Evolutionary conservation across 371 early-diverging fungal species (phyloP).

Genomic region (Capillidium heterosporum): DNA sequence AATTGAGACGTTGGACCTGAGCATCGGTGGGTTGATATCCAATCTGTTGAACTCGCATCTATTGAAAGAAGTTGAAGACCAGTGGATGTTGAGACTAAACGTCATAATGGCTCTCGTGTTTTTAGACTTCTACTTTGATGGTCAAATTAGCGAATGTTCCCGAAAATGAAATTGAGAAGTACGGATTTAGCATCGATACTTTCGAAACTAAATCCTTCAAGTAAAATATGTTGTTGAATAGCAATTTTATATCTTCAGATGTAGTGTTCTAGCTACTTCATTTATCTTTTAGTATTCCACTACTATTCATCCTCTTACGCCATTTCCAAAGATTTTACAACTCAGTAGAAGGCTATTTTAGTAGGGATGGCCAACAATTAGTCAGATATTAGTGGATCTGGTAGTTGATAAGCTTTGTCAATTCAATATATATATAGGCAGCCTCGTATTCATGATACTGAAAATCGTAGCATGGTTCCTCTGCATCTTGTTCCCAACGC

Average conservation of each 20-base stretch:
- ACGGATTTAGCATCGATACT: background rate
- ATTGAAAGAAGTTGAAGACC: slow-evolving; percentile 11
- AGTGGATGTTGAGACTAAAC: slow-evolving; percentile 14
- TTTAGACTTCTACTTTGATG: slow-evolving; percentile 8
- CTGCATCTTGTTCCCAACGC: slow-evolving; percentile 18
- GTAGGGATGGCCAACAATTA: slow-evolving; percentile 27
- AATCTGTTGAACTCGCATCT: slow-evolving; percentile 13
- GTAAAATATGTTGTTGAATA: background rate
- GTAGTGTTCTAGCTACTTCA: slow-evolving; percentile 7
- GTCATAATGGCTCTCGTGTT: slow-evolving; percentile 9
- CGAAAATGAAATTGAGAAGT: background rate
- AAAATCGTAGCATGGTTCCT: slow-evolving; percentile 39
- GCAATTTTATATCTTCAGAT: background rate
- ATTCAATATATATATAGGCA: slow-evolving; percentile 24
- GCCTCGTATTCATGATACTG: slow-evolving; percentile 17
- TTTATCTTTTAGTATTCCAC: slow-evolving; percentile 20
- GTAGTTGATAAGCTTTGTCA: slow-evolving; percentile 31
- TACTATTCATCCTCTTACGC: slow-evolving; percentile 16
- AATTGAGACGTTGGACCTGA: slow-evolving; percentile 37
- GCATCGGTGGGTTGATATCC: slow-evolving; percentile 33
- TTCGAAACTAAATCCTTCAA: background rate
- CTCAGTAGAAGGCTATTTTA: slow-evolving; percentile 20
- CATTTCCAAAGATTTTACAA: slow-evolving; percentile 16
- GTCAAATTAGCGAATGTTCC: background rate
- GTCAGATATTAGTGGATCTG: slow-evolving; percentile 26